A percentile compares a stretch with the other conserved stretches of the same genome.
Conservation (phyloP, 2,329 filamentous ascomycete genomes). For the Didymella pomorum region DNA sequence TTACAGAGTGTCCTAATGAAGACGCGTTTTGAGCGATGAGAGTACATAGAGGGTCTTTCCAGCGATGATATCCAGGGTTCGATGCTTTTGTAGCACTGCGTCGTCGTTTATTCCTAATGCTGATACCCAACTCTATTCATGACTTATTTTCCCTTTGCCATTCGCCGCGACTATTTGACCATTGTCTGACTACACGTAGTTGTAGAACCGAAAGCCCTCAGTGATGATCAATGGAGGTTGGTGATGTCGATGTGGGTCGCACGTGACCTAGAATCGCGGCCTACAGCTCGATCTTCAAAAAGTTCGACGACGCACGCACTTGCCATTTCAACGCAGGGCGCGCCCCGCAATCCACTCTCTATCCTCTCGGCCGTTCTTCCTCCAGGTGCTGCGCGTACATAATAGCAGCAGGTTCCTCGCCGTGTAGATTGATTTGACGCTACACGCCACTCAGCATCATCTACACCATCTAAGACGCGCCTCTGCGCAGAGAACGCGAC, state of each 20-base stretch:
- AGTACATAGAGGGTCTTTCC: constrained; percentile 1
- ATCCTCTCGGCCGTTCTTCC: constrained; percentile 17
- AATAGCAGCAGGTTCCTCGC: constrained; percentile 13
- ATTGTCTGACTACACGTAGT: too few relatives aligned
- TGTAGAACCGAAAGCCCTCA: too few relatives aligned
- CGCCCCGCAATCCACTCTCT: constrained; percentile 32
- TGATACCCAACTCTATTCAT: constrained; percentile 11
- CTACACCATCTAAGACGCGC: constrained; percentile 20
- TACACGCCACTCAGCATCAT: constrained; percentile 5
- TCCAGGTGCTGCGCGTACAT: constrained; percentile 22
- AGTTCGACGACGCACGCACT: constrained; percentile 28
- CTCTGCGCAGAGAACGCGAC: constrained; percentile 32
- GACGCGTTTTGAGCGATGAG: constrained; percentile 64
- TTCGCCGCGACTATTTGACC: not conserved
- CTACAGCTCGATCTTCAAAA: constrained; percentile 21
- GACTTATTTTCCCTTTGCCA: not conserved
- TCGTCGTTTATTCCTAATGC: constrained; percentile 14
- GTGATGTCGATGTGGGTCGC: not conserved
- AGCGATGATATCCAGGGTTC: constrained; percentile 20
- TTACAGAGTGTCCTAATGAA: constrained; percentile 92
- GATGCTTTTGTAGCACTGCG: constrained; percentile 1
- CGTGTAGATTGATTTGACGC: constrained; percentile 15
- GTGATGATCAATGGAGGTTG: too few relatives aligned
- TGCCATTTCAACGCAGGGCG: constrained; percentile 33
- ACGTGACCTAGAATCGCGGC: constrained; percentile 5